Evolutionary conservation across 164 flowering plant genomes (phyloP), one percentile per base, ranked within the genome.

Genomic region (Piper betle): DNA sequence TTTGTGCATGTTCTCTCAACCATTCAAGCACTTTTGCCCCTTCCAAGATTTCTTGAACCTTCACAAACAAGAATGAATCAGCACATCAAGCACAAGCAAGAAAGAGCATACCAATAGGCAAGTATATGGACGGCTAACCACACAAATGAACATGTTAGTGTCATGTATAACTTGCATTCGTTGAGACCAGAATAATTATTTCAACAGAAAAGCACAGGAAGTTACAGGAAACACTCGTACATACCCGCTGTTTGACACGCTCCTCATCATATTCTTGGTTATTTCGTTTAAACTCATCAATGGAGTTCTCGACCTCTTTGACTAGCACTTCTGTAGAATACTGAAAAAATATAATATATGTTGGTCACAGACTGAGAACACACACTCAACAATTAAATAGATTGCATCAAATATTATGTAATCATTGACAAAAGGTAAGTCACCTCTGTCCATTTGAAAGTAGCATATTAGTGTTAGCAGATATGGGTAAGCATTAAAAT

Each of bases 1-100:
- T 78, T 16, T 84, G 84, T 39, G 95, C 83, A 67, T 76, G 89
- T 70, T 84, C 94, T 76, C 78, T 82, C 62, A 93, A 70, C 94
- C 91, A 89, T 77, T 93, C 96, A 58, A 92, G 90, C 72, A 89
- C 98, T 77, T 87, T 93, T 16, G 97, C 96, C 62, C 90, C 96
- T 66, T 87, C 96, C 8, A 89, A 77, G 39, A 89, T 72, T 63
- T 83, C 96, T 80, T 92, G 87, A 19, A 92, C 98, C 98, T 92
- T 46, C 48, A 59, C 2, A 65, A 68, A 13, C 55, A 52, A 16
- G 9, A 18, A 62, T 2, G 33, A 25, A 25, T 25, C 33, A 25
- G 33, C 33, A 25, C 33, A 25, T 25, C 33, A 25, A 0, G 33
- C 33, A 25, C 33, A 25, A 25, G 33, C 33, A 25, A 25, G 33